phyloP scores from a whole-genome alignment of 345 rosid species.

The Lumnitzera littorea region DNA sequence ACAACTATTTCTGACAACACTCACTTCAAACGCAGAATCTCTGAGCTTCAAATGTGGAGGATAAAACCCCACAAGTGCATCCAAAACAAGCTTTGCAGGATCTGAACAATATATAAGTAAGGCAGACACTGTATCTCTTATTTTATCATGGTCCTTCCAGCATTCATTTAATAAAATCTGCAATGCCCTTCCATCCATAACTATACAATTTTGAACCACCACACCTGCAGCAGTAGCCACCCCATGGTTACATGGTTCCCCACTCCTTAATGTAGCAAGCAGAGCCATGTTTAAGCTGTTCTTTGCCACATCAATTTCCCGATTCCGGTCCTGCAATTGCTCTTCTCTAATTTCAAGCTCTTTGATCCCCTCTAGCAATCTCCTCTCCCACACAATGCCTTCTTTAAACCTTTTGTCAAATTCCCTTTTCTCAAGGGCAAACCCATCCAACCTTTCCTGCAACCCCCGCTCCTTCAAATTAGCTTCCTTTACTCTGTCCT shows the following conservation, averaged over 20 bases:
- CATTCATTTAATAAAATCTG: conserved; percentile 40
- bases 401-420: conserved; percentile 12
- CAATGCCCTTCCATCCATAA: conserved; percentile 32
- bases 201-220: conserved; percentile 1
- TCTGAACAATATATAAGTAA: conserved; percentile 25
- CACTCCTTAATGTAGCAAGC: not conserved
- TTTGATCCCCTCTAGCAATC: conserved; percentile 10
- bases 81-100: conserved; percentile 58
- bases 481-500: conserved; percentile 10
- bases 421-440: conserved; percentile 9
- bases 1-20: conserved; percentile 31
- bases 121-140: conserved; percentile 18
- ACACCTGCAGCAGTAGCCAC: not conserved
- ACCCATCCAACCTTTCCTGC: conserved; percentile 10
- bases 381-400: not conserved
- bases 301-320: conserved; percentile 7
- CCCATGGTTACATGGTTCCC: no score
- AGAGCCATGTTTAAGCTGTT: not conserved
- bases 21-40: conserved; percentile 17
- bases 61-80: conserved; percentile 40
- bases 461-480: conserved; percentile 22
- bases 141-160: conserved; percentile 19
- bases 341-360: conserved; percentile 24
- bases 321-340: conserved; percentile 12
- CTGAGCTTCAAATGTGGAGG: conserved; percentile 28